These are phyloP conservation scores for Cryptosporidium baileyi DNA, from an alignment of 169 alveolate genomes.

Conservation along the genomic window DNA sequence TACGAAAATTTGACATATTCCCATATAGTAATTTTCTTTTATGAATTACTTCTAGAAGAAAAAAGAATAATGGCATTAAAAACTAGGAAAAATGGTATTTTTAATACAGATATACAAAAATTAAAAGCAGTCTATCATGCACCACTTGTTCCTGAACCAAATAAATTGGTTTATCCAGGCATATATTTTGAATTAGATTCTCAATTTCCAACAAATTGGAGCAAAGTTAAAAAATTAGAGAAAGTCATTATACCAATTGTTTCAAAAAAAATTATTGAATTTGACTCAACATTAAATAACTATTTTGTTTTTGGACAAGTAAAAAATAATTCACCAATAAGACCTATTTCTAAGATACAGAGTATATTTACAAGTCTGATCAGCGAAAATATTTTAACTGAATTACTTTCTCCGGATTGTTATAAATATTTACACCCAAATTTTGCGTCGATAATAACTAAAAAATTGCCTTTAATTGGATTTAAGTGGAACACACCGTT, in stretches of 20 bases:
- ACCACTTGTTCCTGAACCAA: constrained; percentile 46
- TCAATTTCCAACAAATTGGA: constrained; percentile 49
- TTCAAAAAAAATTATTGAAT: background rate
- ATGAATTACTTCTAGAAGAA: constrained; percentile 54
- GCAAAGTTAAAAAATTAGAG: background rate
- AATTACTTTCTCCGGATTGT: background rate
- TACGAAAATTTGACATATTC: constrained; percentile 4
- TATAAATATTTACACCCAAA: background rate
- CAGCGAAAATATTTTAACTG: background rate
- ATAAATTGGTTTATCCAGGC: constrained; percentile 34
- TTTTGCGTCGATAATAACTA: background rate
- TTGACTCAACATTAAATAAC: background rate
- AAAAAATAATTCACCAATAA: constrained; percentile 7
- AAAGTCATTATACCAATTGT: background rate
- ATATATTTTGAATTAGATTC: constrained; percentile 50
- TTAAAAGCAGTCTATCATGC: constrained; percentile 55
- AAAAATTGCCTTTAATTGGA: constrained; percentile 19
- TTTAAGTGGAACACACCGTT: background rate
- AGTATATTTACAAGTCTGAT: background rate
- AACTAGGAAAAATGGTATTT: background rate
- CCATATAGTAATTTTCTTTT: constrained; percentile 37
- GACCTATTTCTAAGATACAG: background rate
- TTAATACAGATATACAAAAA: background rate
- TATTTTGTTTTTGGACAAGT: constrained; percentile 16
- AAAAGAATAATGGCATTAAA: constrained; percentile 25